Conservation (phyloP, 176 grass and related monocot genomes). For the Oropetium thomaeum region DNA sequence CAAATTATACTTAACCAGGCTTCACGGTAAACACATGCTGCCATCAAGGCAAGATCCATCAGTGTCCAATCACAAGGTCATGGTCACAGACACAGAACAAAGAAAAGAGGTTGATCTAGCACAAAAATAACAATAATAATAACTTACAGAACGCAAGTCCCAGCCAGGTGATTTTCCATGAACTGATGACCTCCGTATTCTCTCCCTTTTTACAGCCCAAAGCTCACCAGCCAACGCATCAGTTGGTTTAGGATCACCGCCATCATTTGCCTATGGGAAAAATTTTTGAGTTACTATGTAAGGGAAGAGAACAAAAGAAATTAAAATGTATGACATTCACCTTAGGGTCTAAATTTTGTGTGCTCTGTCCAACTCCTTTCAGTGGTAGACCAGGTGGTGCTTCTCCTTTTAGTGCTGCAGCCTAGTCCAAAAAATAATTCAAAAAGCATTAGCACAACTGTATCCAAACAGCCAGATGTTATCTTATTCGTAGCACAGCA, state of each 20-base stretch:
- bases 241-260: conserved; percentile 69
- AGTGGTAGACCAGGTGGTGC: conserved; percentile 83
- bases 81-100: not conserved
- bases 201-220: conserved; percentile 88
- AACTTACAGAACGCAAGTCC: conserved; percentile 94
- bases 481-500: not conserved
- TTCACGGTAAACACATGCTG: not conserved
- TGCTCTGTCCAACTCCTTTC: conserved; percentile 76
- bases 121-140: too few relatives aligned
- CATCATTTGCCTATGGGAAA: conserved; percentile 52
- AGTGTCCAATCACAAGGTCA: not conserved
- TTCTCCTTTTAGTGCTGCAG: conserved; percentile 85
- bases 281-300: conserved; percentile 19
- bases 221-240: conserved; percentile 98
- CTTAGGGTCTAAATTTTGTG: conserved; percentile 60
- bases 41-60: not conserved
- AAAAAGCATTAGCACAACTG: conserved; percentile 17
- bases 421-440: conserved; percentile 52
- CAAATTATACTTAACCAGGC: not conserved
- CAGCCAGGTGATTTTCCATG: conserved; percentile 92
- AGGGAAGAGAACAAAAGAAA: conserved; percentile 19
- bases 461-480: not conserved
- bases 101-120: not conserved
- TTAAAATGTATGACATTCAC: conserved; percentile 33
- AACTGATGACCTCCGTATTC: conserved; percentile 69